Evolutionary conservation across 257 asterid genomes (phyloP), one percentile per base, ranked within the genome.

Genomic region (Paulownia fortunei): DNA sequence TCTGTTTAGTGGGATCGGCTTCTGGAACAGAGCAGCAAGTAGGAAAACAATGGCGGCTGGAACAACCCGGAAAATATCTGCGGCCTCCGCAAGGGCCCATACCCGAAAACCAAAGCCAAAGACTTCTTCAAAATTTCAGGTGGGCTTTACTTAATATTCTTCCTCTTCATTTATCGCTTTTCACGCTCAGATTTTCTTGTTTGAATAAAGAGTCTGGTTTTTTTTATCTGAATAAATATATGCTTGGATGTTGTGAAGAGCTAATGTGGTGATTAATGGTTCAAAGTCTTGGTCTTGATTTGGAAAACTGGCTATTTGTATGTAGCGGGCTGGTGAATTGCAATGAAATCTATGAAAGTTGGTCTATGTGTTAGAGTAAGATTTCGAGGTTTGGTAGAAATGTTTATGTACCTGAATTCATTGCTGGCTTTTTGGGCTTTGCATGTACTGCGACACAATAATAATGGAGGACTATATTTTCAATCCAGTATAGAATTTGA

Each of bases 31-130:
- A 23, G 32, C 3, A 4, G 12, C 13, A 44, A 19, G 26, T 15
- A 6, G 34, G 60, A 32, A 34, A 79, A 27, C 41, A 66, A 90
- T 93, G 95, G 94, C 95, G 72, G 91, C 81, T 58, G 94, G 90
- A 66, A 59, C 83, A 36, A 81, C 83, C 63, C 85, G 92, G 47
- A 89, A 77, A 72, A 88, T 89, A 46, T 89, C 97, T 18, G 94
- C 97, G 18, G 95, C 96, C 67, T 94, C 98, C 12, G 97, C 98
- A 39, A 86, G 98, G 81, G 83, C 92, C 55, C 96, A 93, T 79
- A 93, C 98, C 19, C 88, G 98, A 42, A 90, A 71, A 69, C 64
- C 93, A 15, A 89, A 85, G 26, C 69, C 83, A 0, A 87, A 76
- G 49, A 13, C 82, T 72, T 83, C 94, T 69, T 79, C 91, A 0